A percentile compares a stretch with the other conserved stretches of the same genome.
Evolutionary conservation across 345 rosid species (phyloP).

Genomic region (Brassica cretica): DNA sequence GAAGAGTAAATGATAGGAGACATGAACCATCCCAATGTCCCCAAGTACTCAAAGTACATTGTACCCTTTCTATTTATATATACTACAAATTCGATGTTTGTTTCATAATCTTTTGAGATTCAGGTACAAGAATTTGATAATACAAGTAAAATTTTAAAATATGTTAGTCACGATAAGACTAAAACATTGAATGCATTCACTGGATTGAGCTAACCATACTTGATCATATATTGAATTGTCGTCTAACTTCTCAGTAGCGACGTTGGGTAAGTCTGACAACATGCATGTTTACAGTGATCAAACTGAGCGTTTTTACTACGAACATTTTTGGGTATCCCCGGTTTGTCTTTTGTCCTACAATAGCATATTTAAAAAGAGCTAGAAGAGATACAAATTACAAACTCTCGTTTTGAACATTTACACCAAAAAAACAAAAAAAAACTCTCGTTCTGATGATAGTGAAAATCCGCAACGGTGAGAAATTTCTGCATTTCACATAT

Average conservation of each 20-base stretch:
- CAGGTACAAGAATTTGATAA: constrained; percentile 12
- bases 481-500: background rate
- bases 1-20: constrained; percentile 39
- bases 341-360: background rate
- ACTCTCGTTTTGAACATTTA: background rate
- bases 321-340: background rate
- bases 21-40: constrained; percentile 38
- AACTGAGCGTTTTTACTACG: background rate
- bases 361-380: background rate
- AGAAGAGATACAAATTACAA: background rate
- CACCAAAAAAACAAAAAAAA: background rate
- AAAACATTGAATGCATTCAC: background rate
- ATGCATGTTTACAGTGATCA: background rate
- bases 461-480: background rate
- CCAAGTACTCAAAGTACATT: constrained; percentile 46
- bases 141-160: background rate
- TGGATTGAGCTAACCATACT: constrained; percentile 5
- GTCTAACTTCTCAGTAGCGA: background rate
- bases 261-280: constrained; percentile 1
- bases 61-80: constrained; percentile 29
- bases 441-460: background rate
- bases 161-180: background rate
- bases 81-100: constrained; percentile 18
- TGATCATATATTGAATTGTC: background rate
- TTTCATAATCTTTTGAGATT: constrained; percentile 22